Percentiles rank a stretch among this genome's conserved stretches.
Conservation (phyloP, 371 early-diverging fungal species). For the Thermomucor indicae-seudaticae region DNA sequence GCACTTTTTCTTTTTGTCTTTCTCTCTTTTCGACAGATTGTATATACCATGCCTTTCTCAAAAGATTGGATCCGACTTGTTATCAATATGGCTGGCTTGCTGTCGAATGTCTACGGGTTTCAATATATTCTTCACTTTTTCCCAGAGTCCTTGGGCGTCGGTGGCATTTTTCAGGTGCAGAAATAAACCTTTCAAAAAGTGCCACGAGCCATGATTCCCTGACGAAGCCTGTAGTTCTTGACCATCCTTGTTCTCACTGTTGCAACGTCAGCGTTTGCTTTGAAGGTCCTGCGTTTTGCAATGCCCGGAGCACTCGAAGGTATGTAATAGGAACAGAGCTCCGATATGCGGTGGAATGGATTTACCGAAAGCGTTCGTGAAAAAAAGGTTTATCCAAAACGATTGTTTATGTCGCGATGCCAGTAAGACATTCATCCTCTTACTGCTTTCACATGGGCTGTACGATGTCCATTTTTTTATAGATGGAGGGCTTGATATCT, state of each 20-base stretch:
- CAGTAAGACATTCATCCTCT: conserved; percentile 2
- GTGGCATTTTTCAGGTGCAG: conserved; percentile 12
- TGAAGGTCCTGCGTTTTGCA: conserved; percentile 14
- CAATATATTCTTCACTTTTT: neutral
- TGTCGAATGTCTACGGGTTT: conserved; percentile 10
- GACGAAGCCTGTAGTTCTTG: conserved; percentile 12
- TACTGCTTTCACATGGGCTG: neutral
- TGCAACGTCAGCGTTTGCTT: conserved; percentile 13
- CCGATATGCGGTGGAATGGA: neutral
- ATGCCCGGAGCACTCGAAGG: conserved; percentile 12
- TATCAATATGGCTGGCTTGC: conserved; percentile 3
- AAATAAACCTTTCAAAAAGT: too few relatives aligned
- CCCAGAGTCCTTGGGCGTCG: conserved; percentile 2
- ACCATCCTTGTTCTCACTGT: conserved; percentile 20
- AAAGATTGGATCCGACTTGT: conserved; percentile 4
- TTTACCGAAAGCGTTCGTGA: neutral
- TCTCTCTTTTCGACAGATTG: too few relatives aligned
- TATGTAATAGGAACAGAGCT: neutral
- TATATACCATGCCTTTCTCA: too few relatives aligned
- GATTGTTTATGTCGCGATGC: conserved; percentile 12
- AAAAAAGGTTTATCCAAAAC: conserved; percentile 1
- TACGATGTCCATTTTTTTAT: neutral
- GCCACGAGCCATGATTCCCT: too few relatives aligned
- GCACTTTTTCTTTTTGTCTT: too few relatives aligned
- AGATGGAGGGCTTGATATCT: conserved; percentile 24